Evolutionary conservation across 169 alveolate genomes (phyloP).

Genomic region (Plasmodium gallinaceum): DNA sequence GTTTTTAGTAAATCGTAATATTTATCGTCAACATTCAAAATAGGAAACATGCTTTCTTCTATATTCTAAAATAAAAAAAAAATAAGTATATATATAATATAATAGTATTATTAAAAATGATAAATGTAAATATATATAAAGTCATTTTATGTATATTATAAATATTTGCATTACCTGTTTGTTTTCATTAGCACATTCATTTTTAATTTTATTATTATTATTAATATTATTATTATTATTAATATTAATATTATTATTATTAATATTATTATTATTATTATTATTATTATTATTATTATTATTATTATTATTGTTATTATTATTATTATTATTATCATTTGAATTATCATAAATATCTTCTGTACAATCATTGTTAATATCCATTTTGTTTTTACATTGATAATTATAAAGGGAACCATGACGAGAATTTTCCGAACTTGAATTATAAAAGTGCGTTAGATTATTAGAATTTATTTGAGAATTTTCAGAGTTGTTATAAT

Average conservation of each 20-base stretch:
- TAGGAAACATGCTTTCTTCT: slow-evolving; percentile 24
- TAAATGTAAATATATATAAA: neutral
- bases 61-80: slow-evolving; percentile 11
- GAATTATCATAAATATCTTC: slow-evolving; percentile 37
- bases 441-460: slow-evolving; percentile 47
- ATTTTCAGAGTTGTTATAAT: slow-evolving; percentile 27
- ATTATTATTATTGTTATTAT: neutral
- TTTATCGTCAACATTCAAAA: slow-evolving; percentile 46
- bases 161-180: slow-evolving; percentile 23
- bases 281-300: neutral
- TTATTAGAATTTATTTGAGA: slow-evolving; percentile 58
- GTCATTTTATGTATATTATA: neutral
- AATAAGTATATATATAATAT: neutral
- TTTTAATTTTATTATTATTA: neutral
- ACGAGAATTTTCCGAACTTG: slow-evolving; percentile 53
- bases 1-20: slow-evolving; percentile 66
- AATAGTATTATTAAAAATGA: neutral
- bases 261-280: slow-evolving; percentile 6
- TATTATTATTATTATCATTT: slow-evolving; percentile 3
- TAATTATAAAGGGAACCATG: slow-evolving; percentile 39
- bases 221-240: neutral
- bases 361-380: slow-evolving; percentile 3
- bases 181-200: neutral
- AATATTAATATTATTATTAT: neutral
- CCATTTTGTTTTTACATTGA: slow-evolving; percentile 40